Evolutionary conservation across 2,329 filamentous ascomycete species (phyloP).

Genomic region (Ophiostoma himal-ulmi): DNA sequence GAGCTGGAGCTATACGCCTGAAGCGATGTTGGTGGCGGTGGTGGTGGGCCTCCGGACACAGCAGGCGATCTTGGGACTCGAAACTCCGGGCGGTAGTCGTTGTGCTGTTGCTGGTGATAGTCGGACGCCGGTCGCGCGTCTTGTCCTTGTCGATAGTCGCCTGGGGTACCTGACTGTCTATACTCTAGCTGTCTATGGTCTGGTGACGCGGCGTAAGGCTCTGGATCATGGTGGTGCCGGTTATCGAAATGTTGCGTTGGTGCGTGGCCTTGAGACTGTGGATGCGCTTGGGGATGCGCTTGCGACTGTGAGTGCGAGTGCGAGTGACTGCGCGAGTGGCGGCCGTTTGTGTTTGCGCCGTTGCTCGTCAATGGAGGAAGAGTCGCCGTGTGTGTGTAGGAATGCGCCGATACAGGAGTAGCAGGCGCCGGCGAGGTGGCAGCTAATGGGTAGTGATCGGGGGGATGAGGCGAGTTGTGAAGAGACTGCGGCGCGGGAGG

Average conservation of each 20-base stretch:
- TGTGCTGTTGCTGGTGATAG: not conserved
- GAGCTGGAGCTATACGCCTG: not conserved
- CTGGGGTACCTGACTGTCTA: not conserved
- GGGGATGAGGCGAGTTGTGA: not conserved
- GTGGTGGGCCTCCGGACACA: not conserved
- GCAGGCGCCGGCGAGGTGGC: constrained; percentile 15
- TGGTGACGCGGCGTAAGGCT: not conserved
- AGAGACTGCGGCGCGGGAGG: not conserved
- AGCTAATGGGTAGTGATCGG: constrained; percentile 5
- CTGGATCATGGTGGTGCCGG: constrained; percentile 9
- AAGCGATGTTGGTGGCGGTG: not conserved
- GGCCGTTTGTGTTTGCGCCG: constrained; percentile 24
- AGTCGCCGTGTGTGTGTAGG: constrained; percentile 15
- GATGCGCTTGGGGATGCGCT: not conserved
- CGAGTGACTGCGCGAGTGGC: constrained; percentile 12
- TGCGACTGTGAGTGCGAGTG: constrained; percentile 9
- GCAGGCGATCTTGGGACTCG: not conserved
- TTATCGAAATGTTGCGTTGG: not conserved
- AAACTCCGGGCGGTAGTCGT: not conserved
- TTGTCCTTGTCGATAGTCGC: constrained; percentile 9
- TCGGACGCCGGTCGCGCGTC: constrained; percentile 1
- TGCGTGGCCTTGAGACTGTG: not conserved
- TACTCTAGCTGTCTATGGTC: constrained; percentile 9
- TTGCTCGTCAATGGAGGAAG: constrained; percentile 17
- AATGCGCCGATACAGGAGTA: constrained; percentile 18